These are phyloP conservation scores for Teratosphaeria nubilosa DNA, from an alignment of 2,329 filamentous ascomycete species.

Conservation along the genomic window DNA sequence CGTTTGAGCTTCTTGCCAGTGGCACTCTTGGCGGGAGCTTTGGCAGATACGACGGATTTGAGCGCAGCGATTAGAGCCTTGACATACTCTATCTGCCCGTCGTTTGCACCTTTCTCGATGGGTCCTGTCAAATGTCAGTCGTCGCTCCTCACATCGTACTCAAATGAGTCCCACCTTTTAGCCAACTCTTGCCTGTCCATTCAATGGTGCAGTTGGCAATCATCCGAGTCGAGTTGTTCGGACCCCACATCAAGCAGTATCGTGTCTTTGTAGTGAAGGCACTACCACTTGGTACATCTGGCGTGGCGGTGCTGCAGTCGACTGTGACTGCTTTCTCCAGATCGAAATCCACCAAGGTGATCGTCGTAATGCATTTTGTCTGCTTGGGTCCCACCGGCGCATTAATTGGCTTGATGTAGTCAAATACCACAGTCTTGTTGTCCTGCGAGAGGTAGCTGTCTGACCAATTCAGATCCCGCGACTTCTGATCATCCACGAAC, in stretches of 20 bases:
- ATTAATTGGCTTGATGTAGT: slow-evolving; percentile 84
- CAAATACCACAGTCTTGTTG: slow-evolving; percentile 63
- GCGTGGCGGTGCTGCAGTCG: slow-evolving; percentile 75
- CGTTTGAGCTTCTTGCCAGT: slow-evolving; percentile 35
- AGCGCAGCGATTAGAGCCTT: slow-evolving; percentile 69
- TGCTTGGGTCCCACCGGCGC: slow-evolving; percentile 81
- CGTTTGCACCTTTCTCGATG: slow-evolving; percentile 90
- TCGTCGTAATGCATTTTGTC: slow-evolving; percentile 85
- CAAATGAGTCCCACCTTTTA: slow-evolving; percentile 60
- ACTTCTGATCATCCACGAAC: slow-evolving; percentile 79
- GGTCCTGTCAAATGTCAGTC: slow-evolving; percentile 49
- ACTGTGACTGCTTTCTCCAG: slow-evolving; percentile 78
- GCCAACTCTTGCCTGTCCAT: slow-evolving; percentile 96
- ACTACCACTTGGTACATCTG: slow-evolving; percentile 89
- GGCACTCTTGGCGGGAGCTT: slow-evolving; percentile 43
- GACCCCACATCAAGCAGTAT: slow-evolving; percentile 88
- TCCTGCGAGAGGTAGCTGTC: slow-evolving; percentile 63
- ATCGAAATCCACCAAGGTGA: slow-evolving; percentile 75
- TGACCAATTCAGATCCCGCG: slow-evolving; percentile 73
- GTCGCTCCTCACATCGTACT: not conserved
- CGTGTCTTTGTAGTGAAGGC: slow-evolving; percentile 86
- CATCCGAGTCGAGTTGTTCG: slow-evolving; percentile 73
- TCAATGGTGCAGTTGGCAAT: slow-evolving; percentile 85
- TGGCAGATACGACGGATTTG: slow-evolving; percentile 60
- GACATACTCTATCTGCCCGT: slow-evolving; percentile 76